A percentile compares a stretch with the other conserved stretches of the same genome.
Conservation (phyloP, 1,139 yeast species). For the Hansenula anomala region DNA sequence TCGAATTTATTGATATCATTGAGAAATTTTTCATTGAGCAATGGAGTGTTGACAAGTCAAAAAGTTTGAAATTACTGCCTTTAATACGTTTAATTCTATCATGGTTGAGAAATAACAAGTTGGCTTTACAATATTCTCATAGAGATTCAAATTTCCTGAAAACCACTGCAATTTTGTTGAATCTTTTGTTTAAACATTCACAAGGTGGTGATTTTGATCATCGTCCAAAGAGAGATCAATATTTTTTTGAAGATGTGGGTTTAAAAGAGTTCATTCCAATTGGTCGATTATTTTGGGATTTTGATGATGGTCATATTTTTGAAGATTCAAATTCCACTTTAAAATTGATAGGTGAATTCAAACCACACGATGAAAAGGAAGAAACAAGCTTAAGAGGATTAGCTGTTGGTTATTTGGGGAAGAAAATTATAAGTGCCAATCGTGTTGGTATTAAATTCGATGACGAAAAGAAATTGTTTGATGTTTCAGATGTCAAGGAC, state of each 20-base stretch:
- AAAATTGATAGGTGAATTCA: conserved; percentile 25
- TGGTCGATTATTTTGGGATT: conserved; percentile 51
- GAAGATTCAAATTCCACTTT: conserved; percentile 24
- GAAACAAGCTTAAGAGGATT: conserved; percentile 32
- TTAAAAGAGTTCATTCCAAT: conserved; percentile 56
- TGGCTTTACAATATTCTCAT: conserved; percentile 34
- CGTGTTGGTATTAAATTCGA: conserved; percentile 29
- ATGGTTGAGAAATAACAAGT: conserved; percentile 48
- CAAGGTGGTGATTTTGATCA: conserved; percentile 10
- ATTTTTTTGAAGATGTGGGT: conserved; percentile 59
- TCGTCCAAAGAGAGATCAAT: conserved; percentile 43
- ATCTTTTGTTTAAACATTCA: conserved; percentile 21
- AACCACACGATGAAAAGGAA: conserved; percentile 21
- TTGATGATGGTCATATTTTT: conserved; percentile 43
- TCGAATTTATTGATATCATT: conserved; percentile 26
- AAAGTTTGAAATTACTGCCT: conserved; percentile 20
- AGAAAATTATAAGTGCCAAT: conserved; percentile 25
- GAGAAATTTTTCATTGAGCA: conserved; percentile 18
- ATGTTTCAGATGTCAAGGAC: conserved; percentile 10
- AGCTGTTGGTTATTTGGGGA: conserved; percentile 33
- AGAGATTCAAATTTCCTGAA: conserved; percentile 31
- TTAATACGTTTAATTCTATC: conserved; percentile 43
- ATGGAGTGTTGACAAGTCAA: conserved; percentile 7
- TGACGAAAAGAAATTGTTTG: conserved; percentile 13
- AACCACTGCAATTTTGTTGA: conserved; percentile 31